These are phyloP conservation scores for Hypomontagnella submonticulosa DNA, from an alignment of 495 filamentous ascomycete species.

Conservation along the genomic window DNA sequence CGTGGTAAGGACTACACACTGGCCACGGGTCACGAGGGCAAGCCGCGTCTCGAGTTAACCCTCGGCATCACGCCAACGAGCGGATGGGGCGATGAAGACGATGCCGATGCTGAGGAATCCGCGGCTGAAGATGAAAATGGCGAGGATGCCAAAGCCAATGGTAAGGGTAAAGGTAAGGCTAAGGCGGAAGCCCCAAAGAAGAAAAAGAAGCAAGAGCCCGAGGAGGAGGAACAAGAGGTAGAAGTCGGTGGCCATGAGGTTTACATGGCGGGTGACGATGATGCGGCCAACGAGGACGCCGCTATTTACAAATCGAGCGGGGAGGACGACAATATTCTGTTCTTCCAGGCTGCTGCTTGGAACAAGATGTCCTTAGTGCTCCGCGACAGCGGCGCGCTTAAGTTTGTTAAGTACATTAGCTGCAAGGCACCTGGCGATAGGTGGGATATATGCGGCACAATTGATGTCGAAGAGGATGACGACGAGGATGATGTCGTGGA, in stretches of 20 bases:
- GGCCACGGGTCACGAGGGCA: conserved; percentile 82
- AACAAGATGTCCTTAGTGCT: conserved; percentile 90
- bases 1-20: conserved; percentile 91
- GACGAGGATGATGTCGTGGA: conserved; percentile 41
- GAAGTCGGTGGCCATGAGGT: conserved; percentile 89
- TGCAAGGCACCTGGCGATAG: conserved; percentile 82
- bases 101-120: conserved; percentile 61
- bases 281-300: conserved; percentile 73
- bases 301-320: conserved; percentile 83
- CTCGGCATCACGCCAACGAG: conserved; percentile 82
- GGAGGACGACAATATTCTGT: conserved; percentile 93
- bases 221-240: conserved; percentile 49
- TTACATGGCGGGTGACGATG: conserved; percentile 90
- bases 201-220: conserved; percentile 49
- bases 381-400: conserved; percentile 83
- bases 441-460: conserved; percentile 86
- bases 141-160: conserved; percentile 59
- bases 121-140: conserved; percentile 53
- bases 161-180: conserved; percentile 54
- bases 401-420: conserved; percentile 97
- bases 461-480: conserved; percentile 61
- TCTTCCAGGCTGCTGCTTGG: conserved; percentile 88
- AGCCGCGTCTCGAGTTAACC: conserved; percentile 86
- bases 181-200: conserved; percentile 48
- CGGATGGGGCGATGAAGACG: conserved; percentile 83